These are phyloP conservation scores for Prosopis cineraria DNA, from an alignment of 306 rosid species.

Conservation along the genomic window DNA sequence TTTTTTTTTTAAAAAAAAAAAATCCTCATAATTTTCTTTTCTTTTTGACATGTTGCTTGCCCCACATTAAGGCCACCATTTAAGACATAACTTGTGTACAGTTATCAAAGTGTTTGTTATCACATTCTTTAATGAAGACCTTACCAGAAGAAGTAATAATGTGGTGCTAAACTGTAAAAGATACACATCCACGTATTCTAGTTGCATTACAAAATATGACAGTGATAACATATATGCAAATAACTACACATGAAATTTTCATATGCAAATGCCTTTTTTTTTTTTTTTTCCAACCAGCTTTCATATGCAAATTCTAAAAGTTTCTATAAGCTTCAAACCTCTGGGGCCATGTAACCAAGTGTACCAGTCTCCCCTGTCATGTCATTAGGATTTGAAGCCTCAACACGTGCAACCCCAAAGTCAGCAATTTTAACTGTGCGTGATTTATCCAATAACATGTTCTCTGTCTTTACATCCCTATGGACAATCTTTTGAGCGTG, in stretches of 20 bases:
- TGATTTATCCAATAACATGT: constrained; percentile 89
- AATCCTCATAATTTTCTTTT: background rate
- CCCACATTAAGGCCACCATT: background rate
- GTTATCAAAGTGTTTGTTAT: background rate
- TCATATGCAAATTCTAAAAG: constrained; percentile 15
- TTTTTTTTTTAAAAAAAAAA: background rate
- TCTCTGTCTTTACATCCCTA: constrained; percentile 97
- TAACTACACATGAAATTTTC: background rate
- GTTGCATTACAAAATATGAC: background rate
- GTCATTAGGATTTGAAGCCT: constrained; percentile 98
- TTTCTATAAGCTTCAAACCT: constrained; percentile 59
- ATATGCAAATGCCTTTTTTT: constrained; percentile 17
- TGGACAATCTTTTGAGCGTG: constrained; percentile 97
- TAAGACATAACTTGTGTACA: background rate
- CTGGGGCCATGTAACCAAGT: constrained; percentile 99
- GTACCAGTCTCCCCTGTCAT: constrained; percentile 99
- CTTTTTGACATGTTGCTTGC: constrained; percentile 9
- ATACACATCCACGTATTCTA: background rate
- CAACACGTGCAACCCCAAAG: constrained; percentile 98
- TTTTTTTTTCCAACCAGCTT: too few species aligned
- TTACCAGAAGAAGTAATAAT: background rate
- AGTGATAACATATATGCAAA: background rate
- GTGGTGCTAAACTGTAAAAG: background rate
- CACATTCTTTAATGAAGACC: background rate
- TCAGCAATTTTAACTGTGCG: constrained; percentile 92